Evolutionary conservation across 1,139 yeast genomes (phyloP).

Genomic region (Diutina ranongensis): DNA sequence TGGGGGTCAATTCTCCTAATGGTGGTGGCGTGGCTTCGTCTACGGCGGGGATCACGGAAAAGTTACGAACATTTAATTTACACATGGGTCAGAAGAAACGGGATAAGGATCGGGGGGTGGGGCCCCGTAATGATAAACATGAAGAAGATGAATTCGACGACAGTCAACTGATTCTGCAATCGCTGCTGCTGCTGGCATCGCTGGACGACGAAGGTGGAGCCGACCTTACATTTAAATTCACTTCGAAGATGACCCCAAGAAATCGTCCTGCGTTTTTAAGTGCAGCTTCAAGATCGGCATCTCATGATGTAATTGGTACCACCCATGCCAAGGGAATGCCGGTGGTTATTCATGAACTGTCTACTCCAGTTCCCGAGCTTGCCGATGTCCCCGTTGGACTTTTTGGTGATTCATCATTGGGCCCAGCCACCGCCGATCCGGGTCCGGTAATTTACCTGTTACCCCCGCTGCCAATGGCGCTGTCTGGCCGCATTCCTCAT

Average conservation of each 20-base stretch:
- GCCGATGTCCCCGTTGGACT: slow-evolving; percentile 34
- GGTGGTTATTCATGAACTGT: slow-evolving; percentile 18
- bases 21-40: too few relatives aligned
- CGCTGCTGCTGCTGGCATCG: background rate
- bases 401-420: slow-evolving; percentile 6
- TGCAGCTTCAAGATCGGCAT: slow-evolving; percentile 9
- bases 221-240: slow-evolving; percentile 42
- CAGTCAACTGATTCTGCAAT: slow-evolving; percentile 7
- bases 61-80: background rate
- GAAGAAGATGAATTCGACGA: background rate
- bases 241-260: slow-evolving; percentile 29
- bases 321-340: slow-evolving; percentile 14
- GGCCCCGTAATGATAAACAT: background rate
- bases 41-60: slow-evolving; percentile 7
- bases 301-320: slow-evolving; percentile 8
- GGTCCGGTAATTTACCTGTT: background rate
- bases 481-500: background rate
- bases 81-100: slow-evolving; percentile 2
- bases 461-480: slow-evolving; percentile 4
- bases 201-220: slow-evolving; percentile 25
- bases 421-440: background rate
- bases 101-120: slow-evolving; percentile 2
- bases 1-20: slow-evolving; percentile 4
- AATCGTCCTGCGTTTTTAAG: slow-evolving; percentile 21
- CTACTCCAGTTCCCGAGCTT: slow-evolving; percentile 16